These are phyloP conservation scores for Basidiobolus meristosporus DNA, from an alignment of 371 early-diverging fungal genomes.

Conservation along the genomic window DNA sequence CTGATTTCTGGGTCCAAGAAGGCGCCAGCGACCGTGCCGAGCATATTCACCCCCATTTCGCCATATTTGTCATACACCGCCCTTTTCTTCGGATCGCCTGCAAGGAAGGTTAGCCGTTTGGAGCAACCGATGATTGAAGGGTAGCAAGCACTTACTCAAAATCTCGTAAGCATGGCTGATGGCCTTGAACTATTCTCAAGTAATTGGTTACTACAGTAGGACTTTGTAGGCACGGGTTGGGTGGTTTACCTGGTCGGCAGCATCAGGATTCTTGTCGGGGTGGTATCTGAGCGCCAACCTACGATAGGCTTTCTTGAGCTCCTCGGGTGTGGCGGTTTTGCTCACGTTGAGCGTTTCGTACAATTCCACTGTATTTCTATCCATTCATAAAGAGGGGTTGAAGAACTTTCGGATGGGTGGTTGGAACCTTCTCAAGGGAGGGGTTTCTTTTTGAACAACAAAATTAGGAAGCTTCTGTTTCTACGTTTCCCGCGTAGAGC, in stretches of 20 bases:
- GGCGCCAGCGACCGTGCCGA: constrained; percentile 44
- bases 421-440: too few species aligned
- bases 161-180: constrained; percentile 72
- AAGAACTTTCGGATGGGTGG: too few species aligned
- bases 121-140: constrained; percentile 2
- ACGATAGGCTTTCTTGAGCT: constrained; percentile 81
- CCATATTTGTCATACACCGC: constrained; percentile 74
- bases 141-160: constrained; percentile 12
- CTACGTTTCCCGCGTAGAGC: too few species aligned
- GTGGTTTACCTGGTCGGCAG: constrained; percentile 21
- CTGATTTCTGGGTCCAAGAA: constrained; percentile 61
- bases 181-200: constrained; percentile 33
- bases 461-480: too few species aligned
- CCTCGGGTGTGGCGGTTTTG: constrained; percentile 1
- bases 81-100: constrained; percentile 56
- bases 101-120: background rate
- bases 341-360: constrained; percentile 1
- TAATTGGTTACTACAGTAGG: background rate
- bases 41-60: constrained; percentile 67
- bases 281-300: constrained; percentile 76
- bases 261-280: constrained; percentile 56
- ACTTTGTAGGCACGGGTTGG: background rate
- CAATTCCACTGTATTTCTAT: constrained; percentile 8
- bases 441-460: too few species aligned
- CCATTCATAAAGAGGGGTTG: too few species aligned